These are phyloP conservation scores for Excoecaria agallocha DNA, from an alignment of 345 rosid genomes.

Conservation along the genomic window DNA sequence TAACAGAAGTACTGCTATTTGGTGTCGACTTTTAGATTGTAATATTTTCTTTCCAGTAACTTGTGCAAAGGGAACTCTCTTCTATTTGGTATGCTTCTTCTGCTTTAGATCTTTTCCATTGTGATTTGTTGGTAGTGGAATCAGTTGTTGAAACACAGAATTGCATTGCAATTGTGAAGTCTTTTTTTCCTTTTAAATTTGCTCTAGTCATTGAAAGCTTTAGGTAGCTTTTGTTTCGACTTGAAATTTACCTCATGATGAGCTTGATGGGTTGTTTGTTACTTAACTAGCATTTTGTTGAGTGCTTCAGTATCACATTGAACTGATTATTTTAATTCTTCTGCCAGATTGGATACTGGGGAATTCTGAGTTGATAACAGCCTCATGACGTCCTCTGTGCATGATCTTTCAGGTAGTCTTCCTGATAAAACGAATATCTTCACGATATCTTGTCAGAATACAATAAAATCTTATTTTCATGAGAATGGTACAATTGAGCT, in stretches of 20 bases:
- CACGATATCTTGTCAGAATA: not conserved
- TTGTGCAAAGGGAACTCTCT: not conserved
- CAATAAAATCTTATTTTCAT: not conserved
- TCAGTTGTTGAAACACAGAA: not conserved
- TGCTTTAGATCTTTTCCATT: not conserved
- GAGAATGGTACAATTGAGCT: not conserved
- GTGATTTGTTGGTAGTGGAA: not conserved
- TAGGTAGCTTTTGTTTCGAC: not conserved
- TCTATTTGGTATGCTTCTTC: not conserved
- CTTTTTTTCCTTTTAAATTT: not conserved
- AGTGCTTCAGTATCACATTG: not conserved
- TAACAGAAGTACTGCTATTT: not conserved
- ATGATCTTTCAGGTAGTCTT: slow-evolving; percentile 49
- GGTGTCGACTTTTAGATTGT: not conserved
- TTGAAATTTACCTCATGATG: too few relatives aligned
- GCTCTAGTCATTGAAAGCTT: slow-evolving; percentile 9
- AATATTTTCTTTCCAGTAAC: not conserved
- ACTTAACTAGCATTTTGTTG: not conserved
- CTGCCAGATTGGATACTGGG: slow-evolving; percentile 32
- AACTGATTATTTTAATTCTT: slow-evolving; percentile 12
- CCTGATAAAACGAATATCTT: slow-evolving; percentile 13
- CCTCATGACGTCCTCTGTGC: slow-evolving; percentile 57
- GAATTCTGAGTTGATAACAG: slow-evolving; percentile 16
- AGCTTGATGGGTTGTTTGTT: not conserved
- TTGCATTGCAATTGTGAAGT: not conserved